Evolutionary conservation across 129 eudicot genomes (phyloP).

Genomic region (Saposhnikovia divaricata): DNA sequence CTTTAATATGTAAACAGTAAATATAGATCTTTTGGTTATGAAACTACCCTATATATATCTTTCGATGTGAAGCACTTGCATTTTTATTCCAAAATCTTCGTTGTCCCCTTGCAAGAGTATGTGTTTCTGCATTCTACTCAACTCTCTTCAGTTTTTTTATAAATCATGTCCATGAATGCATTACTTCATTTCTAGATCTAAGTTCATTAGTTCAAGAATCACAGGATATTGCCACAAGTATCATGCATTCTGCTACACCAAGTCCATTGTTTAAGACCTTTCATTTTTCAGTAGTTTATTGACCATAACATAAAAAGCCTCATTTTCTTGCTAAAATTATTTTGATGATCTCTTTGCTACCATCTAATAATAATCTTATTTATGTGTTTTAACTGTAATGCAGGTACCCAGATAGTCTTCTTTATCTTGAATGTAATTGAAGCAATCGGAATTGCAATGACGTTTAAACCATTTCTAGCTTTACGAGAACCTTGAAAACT

Average conservation of each 20-base stretch:
- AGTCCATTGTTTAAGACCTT: not conserved
- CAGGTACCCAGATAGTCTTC: constrained; percentile 41
- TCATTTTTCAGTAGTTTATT: not conserved
- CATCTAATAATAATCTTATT: not conserved
- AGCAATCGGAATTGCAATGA: constrained; percentile 22
- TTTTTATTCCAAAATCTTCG: not conserved
- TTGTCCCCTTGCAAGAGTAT: not conserved
- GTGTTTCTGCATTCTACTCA: not conserved
- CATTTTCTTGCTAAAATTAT: not conserved
- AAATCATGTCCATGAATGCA: not conserved
- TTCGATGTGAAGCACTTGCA: not conserved
- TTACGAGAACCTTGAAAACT: not conserved
- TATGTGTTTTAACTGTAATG: not conserved
- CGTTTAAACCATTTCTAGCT: constrained; percentile 11
- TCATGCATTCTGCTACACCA: not conserved
- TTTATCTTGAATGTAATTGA: constrained; percentile 36
- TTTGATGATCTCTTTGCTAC: not conserved
- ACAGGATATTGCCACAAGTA: not conserved
- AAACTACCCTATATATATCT: not conserved
- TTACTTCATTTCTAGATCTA: not conserved
- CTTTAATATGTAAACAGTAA: not conserved
- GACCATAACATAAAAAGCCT: not conserved
- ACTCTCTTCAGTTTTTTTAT: not conserved
- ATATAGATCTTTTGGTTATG: not conserved
- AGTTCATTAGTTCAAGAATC: not conserved